Evolutionary conservation across 2,329 filamentous ascomycete species (phyloP).

Genomic region (Ophiostoma pallidulum): DNA sequence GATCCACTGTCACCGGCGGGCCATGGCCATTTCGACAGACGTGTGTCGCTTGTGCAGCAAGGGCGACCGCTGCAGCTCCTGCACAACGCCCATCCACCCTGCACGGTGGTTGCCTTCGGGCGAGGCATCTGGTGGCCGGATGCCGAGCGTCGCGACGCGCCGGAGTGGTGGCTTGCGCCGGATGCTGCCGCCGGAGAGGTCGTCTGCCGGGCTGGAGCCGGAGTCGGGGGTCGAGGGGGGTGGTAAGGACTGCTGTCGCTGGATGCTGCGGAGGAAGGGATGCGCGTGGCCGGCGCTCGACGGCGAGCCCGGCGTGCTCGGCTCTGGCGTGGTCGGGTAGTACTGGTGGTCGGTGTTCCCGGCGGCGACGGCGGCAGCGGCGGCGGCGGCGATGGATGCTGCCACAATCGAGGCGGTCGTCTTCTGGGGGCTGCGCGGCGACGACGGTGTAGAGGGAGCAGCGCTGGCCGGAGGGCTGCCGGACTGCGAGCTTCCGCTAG

Average conservation of each 20-base stretch:
- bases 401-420: conserved; percentile 13
- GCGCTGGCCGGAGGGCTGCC: conserved; percentile 8
- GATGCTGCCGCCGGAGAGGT: conserved; percentile 35
- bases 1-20: conserved; percentile 11
- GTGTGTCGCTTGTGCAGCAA: conserved; percentile 52
- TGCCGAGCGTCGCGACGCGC: conserved; percentile 44
- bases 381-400: conserved; percentile 11
- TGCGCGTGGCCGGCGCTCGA: conserved; percentile 2
- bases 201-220: conserved; percentile 26
- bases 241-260: conserved; percentile 7
- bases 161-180: conserved; percentile 39
- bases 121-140: conserved; percentile 28
- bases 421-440: conserved; percentile 25
- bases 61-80: conserved; percentile 52
- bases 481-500: no score
- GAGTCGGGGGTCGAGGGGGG: conserved; percentile 2
- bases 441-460: conserved; percentile 8
- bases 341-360: conserved; percentile 7
- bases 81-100: conserved; percentile 55
- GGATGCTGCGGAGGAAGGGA: conserved; percentile 6
- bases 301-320: background rate
- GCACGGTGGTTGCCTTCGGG: conserved; percentile 37
- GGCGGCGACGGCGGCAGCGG: conserved; percentile 3
- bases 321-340: background rate
- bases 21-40: conserved; percentile 51